Evolutionary conservation across 2,329 filamentous ascomycete genomes (phyloP).

Genomic region (Chrysoporthe deuterocubensis): DNA sequence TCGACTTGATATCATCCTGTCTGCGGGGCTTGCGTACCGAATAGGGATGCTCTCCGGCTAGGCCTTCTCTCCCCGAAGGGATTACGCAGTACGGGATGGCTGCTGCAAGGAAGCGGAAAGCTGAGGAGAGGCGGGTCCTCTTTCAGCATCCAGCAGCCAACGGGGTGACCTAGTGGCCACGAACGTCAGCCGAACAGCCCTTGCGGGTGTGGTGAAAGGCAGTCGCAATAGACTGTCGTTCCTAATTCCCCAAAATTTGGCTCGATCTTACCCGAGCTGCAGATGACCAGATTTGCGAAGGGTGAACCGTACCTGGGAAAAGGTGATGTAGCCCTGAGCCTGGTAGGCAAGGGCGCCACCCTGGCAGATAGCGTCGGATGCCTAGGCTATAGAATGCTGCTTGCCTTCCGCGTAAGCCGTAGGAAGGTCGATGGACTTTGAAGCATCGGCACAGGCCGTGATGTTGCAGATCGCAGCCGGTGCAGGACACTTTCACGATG

Average conservation of each 20-base stretch:
- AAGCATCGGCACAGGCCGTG: not conserved
- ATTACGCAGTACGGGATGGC: constrained; percentile 10
- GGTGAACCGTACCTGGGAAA: not conserved
- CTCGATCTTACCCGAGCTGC: not conserved
- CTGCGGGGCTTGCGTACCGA: constrained; percentile 25
- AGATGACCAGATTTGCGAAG: not conserved
- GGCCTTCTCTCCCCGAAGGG: constrained; percentile 9
- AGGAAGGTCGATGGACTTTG: not conserved
- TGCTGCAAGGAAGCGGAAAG: constrained; percentile 5
- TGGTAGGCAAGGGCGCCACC: not conserved
- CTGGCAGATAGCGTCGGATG: constrained; percentile 1
- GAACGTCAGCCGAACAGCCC: constrained; percentile 3
- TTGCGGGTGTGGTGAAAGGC: not conserved
- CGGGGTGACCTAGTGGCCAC: constrained; percentile 4
- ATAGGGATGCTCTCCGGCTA: constrained; percentile 17
- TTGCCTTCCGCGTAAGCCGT: not conserved
- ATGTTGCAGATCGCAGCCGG: not conserved
- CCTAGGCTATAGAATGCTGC: not conserved
- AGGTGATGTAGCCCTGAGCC: not conserved
- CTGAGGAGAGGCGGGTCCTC: not conserved
- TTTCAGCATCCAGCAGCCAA: not conserved
- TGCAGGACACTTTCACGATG: no score
- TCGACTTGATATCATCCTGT: constrained; percentile 17
- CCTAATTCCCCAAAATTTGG: not conserved
- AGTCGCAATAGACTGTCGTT: not conserved